Percentiles rank a stretch among this genome's conserved stretches.
Conservation (phyloP, 1,284 basidiomycete genomes). For the Microbotryum violaceum region DNA sequence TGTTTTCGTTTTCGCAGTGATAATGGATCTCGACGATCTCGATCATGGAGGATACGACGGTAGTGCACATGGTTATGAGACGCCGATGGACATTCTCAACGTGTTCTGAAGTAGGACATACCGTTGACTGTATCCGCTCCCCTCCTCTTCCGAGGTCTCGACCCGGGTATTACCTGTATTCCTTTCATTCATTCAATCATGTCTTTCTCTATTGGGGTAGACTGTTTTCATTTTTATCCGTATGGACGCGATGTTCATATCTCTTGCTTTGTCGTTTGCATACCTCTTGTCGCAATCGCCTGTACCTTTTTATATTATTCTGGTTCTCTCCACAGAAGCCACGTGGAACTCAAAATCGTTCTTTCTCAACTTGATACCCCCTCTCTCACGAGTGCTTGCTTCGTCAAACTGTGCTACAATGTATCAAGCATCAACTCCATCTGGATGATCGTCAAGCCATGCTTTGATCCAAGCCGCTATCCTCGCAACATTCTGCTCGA, state of each 20-base stretch:
- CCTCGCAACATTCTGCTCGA: slow-evolving; percentile 76
- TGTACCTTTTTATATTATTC: slow-evolving; percentile 2
- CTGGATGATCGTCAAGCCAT: slow-evolving; percentile 12
- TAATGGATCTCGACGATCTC: background rate
- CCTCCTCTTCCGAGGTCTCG: background rate
- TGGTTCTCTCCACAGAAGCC: background rate
- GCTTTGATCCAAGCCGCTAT: slow-evolving; percentile 63
- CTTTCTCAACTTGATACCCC: too few relatives aligned
- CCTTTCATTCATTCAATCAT: background rate
- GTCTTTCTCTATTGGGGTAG: too few relatives aligned
- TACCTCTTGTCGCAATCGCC: background rate
- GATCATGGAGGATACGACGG: background rate
- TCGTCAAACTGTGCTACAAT: too few relatives aligned
- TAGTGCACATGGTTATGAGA: slow-evolving; percentile 15
- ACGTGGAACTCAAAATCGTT: too few relatives aligned
- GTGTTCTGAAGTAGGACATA: slow-evolving; percentile 1
- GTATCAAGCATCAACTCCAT: slow-evolving; percentile 5
- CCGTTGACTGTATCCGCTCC: background rate
- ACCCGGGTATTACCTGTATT: too few relatives aligned
- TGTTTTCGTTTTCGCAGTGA: background rate
- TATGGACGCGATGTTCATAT: too few relatives aligned
- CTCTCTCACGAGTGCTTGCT: too few relatives aligned
- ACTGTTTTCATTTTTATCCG: too few relatives aligned
- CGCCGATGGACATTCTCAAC: slow-evolving; percentile 22
- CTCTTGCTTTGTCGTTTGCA: too few relatives aligned